phyloP scores from a whole-genome alignment of 129 eudicot genomes.

The Heracleum sosnowskyi region DNA sequence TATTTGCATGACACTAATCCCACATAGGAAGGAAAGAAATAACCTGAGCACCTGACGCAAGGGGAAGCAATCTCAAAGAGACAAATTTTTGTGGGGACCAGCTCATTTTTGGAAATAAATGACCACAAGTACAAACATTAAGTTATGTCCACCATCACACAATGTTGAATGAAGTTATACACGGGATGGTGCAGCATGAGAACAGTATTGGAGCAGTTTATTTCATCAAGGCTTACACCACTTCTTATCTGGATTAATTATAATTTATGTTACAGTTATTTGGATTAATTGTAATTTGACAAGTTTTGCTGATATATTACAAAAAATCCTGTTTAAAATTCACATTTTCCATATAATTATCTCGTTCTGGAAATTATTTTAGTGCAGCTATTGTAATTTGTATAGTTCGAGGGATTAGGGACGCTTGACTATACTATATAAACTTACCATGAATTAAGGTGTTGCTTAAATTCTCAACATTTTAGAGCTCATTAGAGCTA shows the following conservation, averaged over 20 bases:
- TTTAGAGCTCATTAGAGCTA: background rate
- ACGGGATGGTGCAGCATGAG: background rate
- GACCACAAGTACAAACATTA: background rate
- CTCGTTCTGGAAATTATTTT: background rate
- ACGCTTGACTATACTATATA: background rate
- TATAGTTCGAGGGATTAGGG: too few relatives aligned
- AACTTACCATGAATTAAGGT: background rate
- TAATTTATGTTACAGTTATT: background rate
- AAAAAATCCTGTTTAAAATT: background rate
- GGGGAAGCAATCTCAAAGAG: background rate
- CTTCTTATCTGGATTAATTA: background rate
- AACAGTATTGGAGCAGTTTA: background rate
- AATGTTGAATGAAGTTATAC: background rate
- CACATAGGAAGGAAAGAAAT: background rate
- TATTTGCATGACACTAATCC: background rate
- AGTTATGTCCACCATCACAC: background rate
- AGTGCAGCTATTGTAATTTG: background rate
- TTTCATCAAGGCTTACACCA: background rate
- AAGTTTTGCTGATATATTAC: background rate
- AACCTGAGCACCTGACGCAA: background rate
- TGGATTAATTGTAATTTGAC: background rate
- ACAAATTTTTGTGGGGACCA: background rate
- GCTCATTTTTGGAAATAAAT: too few relatives aligned
- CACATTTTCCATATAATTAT: background rate
- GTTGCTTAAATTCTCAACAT: background rate